phyloP scores from a whole-genome alignment of 2,329 filamentous ascomycete species.

The Diaporthe destruens region DNA sequence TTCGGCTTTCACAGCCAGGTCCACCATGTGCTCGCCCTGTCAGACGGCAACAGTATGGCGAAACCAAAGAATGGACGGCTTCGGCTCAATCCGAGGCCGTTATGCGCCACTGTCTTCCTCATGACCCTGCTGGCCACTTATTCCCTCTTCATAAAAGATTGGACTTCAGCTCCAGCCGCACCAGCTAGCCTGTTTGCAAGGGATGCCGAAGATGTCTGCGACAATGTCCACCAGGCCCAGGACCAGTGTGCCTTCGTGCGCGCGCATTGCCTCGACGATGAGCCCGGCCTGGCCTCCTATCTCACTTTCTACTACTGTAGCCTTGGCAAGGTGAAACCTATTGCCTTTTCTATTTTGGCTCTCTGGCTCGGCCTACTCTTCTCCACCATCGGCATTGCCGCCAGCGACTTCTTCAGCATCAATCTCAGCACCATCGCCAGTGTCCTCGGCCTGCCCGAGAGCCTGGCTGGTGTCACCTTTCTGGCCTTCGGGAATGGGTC shows the following conservation, averaged over 20 bases:
- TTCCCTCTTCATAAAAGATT: constrained; percentile 53
- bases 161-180: constrained; percentile 17
- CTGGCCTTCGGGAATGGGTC: constrained; percentile 97
- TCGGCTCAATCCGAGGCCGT: constrained; percentile 61
- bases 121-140: constrained; percentile 61
- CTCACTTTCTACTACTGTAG: constrained; percentile 91
- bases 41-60: constrained; percentile 45
- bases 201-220: constrained; percentile 70
- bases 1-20: constrained; percentile 3
- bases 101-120: constrained; percentile 61
- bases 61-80: constrained; percentile 49
- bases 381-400: constrained; percentile 96
- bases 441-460: constrained; percentile 93
- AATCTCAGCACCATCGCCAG: constrained; percentile 93
- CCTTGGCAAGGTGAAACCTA: constrained; percentile 73
- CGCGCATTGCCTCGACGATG: constrained; percentile 86
- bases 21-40: constrained; percentile 36
- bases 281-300: constrained; percentile 91
- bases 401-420: constrained; percentile 98
- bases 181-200: constrained; percentile 41
- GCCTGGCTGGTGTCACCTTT: constrained; percentile 95
- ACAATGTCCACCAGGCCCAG: constrained; percentile 78
- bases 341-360: constrained; percentile 84
- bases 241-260: constrained; percentile 91
- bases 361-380: constrained; percentile 91